Base-by-base conservation (phyloP, 768 basidiomycete species). In the Fibroporia radiculosa region DNA sequence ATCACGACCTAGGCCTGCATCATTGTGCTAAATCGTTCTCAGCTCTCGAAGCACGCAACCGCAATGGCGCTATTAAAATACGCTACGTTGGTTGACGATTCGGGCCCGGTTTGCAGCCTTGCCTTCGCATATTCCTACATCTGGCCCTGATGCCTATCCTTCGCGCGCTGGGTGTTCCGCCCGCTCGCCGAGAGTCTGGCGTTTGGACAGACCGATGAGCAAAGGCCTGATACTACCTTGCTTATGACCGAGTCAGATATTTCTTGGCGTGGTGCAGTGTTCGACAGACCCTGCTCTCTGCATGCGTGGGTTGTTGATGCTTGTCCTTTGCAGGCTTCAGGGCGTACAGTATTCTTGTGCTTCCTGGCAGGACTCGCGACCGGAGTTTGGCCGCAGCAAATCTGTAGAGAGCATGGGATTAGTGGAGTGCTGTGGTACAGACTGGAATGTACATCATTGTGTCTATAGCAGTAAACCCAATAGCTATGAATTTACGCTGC, bases 31-130 rank as follows among this genome's bases (percentile, higher is more conserved):
- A 8, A 6, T 42, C 29, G 14, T 42, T 26, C 19, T 26, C 32
- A 87, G 83, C 83, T 14, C 63, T 85, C 19, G 85, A 87, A 67
- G 69, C 75, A 37, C 82, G 84, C 43, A 80, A 71, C 58, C 80
- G 82, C 37, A 65, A 72, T 12, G 75, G 75, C 40, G 80, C 73
- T 12, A 80, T 85, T 68, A 89, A 86, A 67, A 81, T 88, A 59
- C 82, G 86, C 35, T 80, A 81, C 59, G 74, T 78, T 57, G 83
- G 83, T 63, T 88, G 69, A 65, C 63, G 27, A 20, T 2, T 26
- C 14, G 26, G n/a, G 14, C 26, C 32, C 13, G 12, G 13, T 22
- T 38, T 12, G 7, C 20, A 22, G 32, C 31, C 44, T 29, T 34
- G 20, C 39, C 33, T 38, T 33, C 25, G 34, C 39, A 27, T 28